A percentile compares a stretch with the other conserved stretches of the same genome.
These are phyloP conservation scores for Pisolithus marmoratus DNA, from an alignment of 768 basidiomycete species.

Conservation along the genomic window DNA sequence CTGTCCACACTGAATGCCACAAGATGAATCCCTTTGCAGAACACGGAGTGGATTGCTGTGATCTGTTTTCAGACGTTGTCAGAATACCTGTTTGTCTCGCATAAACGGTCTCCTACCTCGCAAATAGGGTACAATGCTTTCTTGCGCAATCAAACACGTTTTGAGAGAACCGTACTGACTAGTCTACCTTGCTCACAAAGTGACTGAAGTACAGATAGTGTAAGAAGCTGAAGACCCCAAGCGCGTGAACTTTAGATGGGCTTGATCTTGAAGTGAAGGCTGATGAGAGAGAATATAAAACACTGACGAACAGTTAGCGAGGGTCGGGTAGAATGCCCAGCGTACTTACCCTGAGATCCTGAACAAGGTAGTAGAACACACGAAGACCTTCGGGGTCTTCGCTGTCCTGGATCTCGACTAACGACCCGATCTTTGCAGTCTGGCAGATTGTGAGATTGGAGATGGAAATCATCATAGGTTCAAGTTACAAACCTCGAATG, in stretches of 20 bases:
- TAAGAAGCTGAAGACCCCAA: not conserved
- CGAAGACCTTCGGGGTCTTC: constrained; percentile 96
- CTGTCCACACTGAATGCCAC: no score
- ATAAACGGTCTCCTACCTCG: constrained; percentile 11
- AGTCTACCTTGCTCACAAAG: constrained; percentile 4
- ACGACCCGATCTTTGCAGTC: constrained; percentile 97
- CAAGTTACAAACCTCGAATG: constrained; percentile 75
- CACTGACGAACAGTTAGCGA: constrained; percentile 48
- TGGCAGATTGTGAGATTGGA: constrained; percentile 26
- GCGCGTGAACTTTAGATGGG: constrained; percentile 57
- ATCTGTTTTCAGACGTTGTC: not conserved
- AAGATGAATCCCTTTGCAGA: no score
- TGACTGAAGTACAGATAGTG: not conserved
- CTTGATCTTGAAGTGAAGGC: constrained; percentile 99
- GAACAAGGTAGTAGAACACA: constrained; percentile 97
- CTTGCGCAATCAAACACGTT: constrained; percentile 16
- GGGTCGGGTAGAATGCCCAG: not conserved
- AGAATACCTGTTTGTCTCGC: not conserved
- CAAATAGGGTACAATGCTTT: constrained; percentile 17
- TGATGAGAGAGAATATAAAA: constrained; percentile 96
- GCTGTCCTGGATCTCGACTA: constrained; percentile 95
- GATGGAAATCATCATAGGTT: not conserved
- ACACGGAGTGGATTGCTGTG: no score
- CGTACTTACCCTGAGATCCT: constrained; percentile 81
- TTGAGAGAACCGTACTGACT: constrained; percentile 2